Evolutionary conservation across 2,329 filamentous ascomycete genomes (phyloP).

Genomic region (Penicillium brevicompactum): DNA sequence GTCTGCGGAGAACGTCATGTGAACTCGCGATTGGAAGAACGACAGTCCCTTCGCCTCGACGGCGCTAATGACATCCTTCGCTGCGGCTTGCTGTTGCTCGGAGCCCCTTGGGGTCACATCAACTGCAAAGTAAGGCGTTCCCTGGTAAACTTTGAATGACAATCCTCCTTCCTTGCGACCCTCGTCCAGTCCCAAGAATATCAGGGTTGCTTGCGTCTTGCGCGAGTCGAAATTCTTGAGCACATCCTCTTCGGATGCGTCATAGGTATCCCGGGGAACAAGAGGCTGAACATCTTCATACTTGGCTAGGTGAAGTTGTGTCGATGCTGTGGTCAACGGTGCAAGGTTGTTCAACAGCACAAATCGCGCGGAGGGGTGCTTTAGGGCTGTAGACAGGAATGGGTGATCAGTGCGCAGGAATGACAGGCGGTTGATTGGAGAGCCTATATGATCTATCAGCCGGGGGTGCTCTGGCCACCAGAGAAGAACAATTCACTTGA

Average conservation of each 20-base stretch:
- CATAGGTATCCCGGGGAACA: constrained; percentile 72
- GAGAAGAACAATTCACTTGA: constrained; percentile 40
- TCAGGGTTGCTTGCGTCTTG: constrained; percentile 66
- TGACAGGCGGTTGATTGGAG: constrained; percentile 52
- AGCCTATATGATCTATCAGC: constrained; percentile 36
- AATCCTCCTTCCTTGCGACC: constrained; percentile 45
- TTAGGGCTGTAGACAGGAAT: constrained; percentile 52
- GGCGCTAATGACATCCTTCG: constrained; percentile 60
- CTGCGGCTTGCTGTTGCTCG: constrained; percentile 58
- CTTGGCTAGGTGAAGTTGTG: constrained; percentile 67
- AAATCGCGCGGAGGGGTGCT: constrained; percentile 59
- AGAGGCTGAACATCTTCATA: constrained; percentile 70
- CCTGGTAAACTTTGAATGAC: constrained; percentile 64
- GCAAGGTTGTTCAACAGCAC: constrained; percentile 77
- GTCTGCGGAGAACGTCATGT: constrained; percentile 61
- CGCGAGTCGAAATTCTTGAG: constrained; percentile 74
- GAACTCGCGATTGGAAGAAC: constrained; percentile 68
- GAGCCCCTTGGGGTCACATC: constrained; percentile 77
- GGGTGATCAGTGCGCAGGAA: constrained; percentile 51
- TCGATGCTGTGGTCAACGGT: constrained; percentile 66
- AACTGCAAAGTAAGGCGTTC: constrained; percentile 83
- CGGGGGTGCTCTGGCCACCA: neutral
- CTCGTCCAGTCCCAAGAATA: constrained; percentile 87
- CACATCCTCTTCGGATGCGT: constrained; percentile 69
- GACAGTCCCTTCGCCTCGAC: constrained; percentile 63